Evolutionary conservation across 139 green algal species (phyloP).

Genomic region (Picochlorum costavermella): DNA sequence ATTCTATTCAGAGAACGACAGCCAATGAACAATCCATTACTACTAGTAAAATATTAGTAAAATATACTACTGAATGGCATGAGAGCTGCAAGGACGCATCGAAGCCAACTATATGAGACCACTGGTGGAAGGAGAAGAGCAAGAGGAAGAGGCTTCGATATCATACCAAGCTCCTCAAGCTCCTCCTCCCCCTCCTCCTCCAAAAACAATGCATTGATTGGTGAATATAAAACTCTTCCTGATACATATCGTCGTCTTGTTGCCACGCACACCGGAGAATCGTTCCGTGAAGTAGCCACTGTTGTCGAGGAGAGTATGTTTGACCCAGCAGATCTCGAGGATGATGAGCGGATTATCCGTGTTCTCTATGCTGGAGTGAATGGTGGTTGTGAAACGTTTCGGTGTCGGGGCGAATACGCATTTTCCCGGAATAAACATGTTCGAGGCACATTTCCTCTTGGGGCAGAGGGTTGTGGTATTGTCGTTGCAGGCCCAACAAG

Average conservation of each 20-base stretch:
- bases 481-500: conserved; percentile 34
- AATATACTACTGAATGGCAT: no score
- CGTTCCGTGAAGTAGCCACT: conserved; percentile 35
- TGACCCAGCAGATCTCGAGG: conserved; percentile 5
- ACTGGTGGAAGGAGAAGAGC: no score
- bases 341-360: conserved; percentile 25
- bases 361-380: conserved; percentile 56
- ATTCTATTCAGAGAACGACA: no score
- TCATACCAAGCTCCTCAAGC: no score
- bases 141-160: no score
- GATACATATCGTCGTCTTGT: conserved; percentile 37
- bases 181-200: no score
- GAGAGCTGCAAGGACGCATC: no score
- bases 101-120: no score
- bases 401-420: conserved; percentile 32
- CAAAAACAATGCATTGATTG: no score
- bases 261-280: conserved; percentile 21
- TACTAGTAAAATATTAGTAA: no score
- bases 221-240: not conserved
- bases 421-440: conserved; percentile 28
- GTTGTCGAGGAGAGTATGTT: conserved; percentile 19
- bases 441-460: conserved; percentile 28
- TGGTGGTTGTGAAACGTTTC: conserved; percentile 65
- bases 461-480: conserved; percentile 47
- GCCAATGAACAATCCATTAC: no score